These are phyloP conservation scores for Chaetomium globosum DNA, from an alignment of 2,329 filamentous ascomycete genomes.

Conservation along the genomic window DNA sequence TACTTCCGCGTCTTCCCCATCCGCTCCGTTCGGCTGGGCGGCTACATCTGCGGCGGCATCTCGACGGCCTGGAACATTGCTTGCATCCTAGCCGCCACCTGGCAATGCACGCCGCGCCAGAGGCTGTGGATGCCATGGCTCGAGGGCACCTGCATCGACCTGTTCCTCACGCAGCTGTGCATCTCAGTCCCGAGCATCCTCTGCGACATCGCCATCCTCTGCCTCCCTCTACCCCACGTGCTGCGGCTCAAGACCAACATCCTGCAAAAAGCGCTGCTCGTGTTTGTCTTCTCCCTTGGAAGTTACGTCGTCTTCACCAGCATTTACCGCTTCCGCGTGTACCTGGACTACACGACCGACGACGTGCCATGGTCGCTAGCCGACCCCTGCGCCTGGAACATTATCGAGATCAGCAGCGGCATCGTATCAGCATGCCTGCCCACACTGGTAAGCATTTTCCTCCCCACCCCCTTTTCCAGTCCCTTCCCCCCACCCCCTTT, in stretches of 20 bases:
- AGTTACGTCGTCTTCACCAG: slow-evolving; percentile 22
- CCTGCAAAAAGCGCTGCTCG: slow-evolving; percentile 12
- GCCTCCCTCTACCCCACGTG: slow-evolving; percentile 22
- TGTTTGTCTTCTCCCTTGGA: slow-evolving; percentile 18
- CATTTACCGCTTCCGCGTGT: slow-evolving; percentile 22
- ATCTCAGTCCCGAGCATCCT: slow-evolving; percentile 23
- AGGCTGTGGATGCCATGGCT: slow-evolving; percentile 19
- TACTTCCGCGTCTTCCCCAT: slow-evolving; percentile 24
- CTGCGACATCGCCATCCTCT: slow-evolving; percentile 22
- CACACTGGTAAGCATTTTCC: slow-evolving; percentile 4
- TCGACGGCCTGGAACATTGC: slow-evolving; percentile 19
- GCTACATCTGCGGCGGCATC: slow-evolving; percentile 23
- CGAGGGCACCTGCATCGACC: slow-evolving; percentile 19
- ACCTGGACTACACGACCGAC: slow-evolving; percentile 18
- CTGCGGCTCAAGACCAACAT: slow-evolving; percentile 22
- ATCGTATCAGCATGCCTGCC: slow-evolving; percentile 21
- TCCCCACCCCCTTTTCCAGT: background rate
- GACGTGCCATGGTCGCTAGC: slow-evolving; percentile 19
- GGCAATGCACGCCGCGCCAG: slow-evolving; percentile 19
- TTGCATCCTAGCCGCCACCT: slow-evolving; percentile 18
- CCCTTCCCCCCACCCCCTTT: background rate
- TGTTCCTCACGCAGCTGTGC: slow-evolving; percentile 23
- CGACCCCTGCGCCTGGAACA: slow-evolving; percentile 21
- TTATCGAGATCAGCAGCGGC: slow-evolving; percentile 23
- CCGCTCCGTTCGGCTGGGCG: slow-evolving; percentile 20